Evolutionary conservation across 345 rosid species (phyloP).

Genomic region (Citrus hindsii): DNA sequence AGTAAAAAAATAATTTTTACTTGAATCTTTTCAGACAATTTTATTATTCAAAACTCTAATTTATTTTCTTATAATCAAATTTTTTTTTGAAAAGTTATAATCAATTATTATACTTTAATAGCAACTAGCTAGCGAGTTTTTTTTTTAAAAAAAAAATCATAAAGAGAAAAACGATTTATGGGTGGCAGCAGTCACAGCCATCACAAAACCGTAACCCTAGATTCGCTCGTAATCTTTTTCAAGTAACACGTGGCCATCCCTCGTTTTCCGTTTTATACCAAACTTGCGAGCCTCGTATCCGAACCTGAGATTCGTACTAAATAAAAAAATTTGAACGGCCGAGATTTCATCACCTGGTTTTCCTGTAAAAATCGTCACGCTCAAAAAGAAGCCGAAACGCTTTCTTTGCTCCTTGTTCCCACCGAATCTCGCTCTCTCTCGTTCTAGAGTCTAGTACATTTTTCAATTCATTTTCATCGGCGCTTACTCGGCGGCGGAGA

Average conservation of each 20-base stretch:
- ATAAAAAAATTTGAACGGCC: conserved; percentile 15
- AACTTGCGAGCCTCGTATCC: neutral
- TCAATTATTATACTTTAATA: too few species aligned
- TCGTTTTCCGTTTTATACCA: conserved; percentile 6
- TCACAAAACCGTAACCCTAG: conserved; percentile 1
- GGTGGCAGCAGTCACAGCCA: neutral
- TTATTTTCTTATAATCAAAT: too few species aligned
- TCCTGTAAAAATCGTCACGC: neutral
- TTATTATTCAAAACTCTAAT: too few species aligned
- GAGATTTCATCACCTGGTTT: conserved; percentile 14
- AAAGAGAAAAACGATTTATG: neutral
- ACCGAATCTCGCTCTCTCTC: neutral
- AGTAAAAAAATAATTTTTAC: too few species aligned
- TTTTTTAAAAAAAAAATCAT: too few species aligned
- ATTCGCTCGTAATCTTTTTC: neutral
- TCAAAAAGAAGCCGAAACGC: neutral
- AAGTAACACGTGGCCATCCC: neutral
- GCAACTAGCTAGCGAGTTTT: neutral
- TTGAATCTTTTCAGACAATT: too few species aligned
- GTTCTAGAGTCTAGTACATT: neutral
- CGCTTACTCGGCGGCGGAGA: conserved; percentile 12
- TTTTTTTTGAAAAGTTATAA: too few species aligned
- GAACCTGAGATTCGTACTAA: conserved; percentile 26
- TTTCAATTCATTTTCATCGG: neutral
- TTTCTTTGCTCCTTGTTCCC: too few species aligned